These are phyloP conservation scores for Pythium monospermum DNA, from an alignment of 352 stramenopile species.

Conservation along the genomic window DNA sequence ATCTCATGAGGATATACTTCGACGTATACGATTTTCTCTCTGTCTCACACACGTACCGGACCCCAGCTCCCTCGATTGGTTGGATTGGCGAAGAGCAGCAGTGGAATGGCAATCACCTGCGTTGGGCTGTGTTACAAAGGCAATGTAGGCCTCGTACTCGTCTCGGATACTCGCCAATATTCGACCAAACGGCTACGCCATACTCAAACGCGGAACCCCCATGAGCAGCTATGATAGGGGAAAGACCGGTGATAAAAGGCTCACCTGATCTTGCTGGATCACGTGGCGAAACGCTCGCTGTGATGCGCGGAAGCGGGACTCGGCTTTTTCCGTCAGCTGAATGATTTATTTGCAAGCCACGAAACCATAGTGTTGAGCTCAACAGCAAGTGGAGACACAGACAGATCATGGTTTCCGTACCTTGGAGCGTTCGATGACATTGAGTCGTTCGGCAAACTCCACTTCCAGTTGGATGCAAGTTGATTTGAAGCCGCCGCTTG, in stretches of 20 bases:
- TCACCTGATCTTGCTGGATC: constrained; percentile 60
- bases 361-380: background rate
- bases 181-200: constrained; percentile 38
- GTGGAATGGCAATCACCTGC: constrained; percentile 6
- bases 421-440: constrained; percentile 63
- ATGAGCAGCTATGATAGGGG: background rate
- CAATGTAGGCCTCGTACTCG: constrained; percentile 53
- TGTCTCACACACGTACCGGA: constrained; percentile 10
- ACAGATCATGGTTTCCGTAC: constrained; percentile 16
- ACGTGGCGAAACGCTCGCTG: constrained; percentile 45
- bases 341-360: no score
- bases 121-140: constrained; percentile 24
- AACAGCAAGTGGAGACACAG: background rate
- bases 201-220: background rate
- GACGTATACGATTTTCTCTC: no score
- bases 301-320: constrained; percentile 44
- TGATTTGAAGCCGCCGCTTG: constrained; percentile 39
- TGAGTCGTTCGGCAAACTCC: constrained; percentile 53
- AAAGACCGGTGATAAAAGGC: background rate
- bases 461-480: constrained; percentile 51
- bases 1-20: no score
- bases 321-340: constrained; percentile 52
- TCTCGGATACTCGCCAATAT: constrained; percentile 55
- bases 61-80: constrained; percentile 19
- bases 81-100: constrained; percentile 4